Conservation (phyloP, 2,329 filamentous ascomycete species). For the Verticillium nubilum region DNA sequence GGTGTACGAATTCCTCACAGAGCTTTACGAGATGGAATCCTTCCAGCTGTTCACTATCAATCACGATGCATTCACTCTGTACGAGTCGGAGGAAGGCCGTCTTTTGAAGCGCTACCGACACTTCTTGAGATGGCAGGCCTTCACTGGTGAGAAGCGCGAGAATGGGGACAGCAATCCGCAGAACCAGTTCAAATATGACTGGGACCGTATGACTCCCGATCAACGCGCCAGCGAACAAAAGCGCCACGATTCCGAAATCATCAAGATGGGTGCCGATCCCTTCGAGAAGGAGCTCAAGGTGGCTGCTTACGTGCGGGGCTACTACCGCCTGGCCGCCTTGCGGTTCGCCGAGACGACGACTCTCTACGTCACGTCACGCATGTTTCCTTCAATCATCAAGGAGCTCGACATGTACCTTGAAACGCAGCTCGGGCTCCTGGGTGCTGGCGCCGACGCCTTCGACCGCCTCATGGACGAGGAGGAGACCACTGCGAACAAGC, state of each 20-base stretch:
- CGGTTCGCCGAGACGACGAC: slow-evolving; percentile 56
- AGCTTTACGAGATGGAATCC: slow-evolving; percentile 47
- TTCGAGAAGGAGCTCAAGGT: slow-evolving; percentile 57
- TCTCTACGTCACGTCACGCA: slow-evolving; percentile 41
- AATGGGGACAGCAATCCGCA: background rate
- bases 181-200: slow-evolving; percentile 20
- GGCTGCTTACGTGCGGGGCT: slow-evolving; percentile 58
- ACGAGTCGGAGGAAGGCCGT: slow-evolving; percentile 39
- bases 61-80: slow-evolving; percentile 37
- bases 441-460: slow-evolving; percentile 25
- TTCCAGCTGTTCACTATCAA: slow-evolving; percentile 55
- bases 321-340: slow-evolving; percentile 61
- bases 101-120: slow-evolving; percentile 43
- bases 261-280: slow-evolving; percentile 49
- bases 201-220: slow-evolving; percentile 42
- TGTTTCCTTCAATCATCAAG: slow-evolving; percentile 38
- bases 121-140: slow-evolving; percentile 40
- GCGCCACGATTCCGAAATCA: slow-evolving; percentile 32
- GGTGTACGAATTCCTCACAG: slow-evolving; percentile 30
- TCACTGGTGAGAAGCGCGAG: slow-evolving; percentile 20
- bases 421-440: slow-evolving; percentile 33
- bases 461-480: slow-evolving; percentile 45
- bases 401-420: slow-evolving; percentile 37
- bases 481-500: slow-evolving; percentile 30
- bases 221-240: slow-evolving; percentile 38